Evolutionary conservation across 495 filamentous ascomycete genomes (phyloP), one percentile per base, ranked within the genome.

Genomic region (Penicillium tannophilum): DNA sequence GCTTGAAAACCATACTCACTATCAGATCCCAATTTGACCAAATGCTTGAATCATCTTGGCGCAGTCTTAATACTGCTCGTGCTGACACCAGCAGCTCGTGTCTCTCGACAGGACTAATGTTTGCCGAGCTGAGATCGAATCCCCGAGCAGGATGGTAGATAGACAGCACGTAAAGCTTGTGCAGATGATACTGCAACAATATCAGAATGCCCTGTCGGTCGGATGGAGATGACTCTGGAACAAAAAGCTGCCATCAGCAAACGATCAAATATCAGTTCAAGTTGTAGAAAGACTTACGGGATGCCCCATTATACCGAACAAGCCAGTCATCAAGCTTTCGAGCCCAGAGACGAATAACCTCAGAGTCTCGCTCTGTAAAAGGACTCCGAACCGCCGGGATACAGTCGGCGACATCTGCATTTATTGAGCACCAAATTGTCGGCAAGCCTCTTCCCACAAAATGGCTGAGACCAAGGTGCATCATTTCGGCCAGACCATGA

Each of bases 61-160:
- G 62, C 11, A 77, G 53, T 35, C 69, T 64, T 35, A 77, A 52
- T 6, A 75, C 71, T 8, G 73, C 67, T 20, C 73, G 60, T 9
- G 75, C 73, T 24, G 75, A 76, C 2, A 76, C 67, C 6, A 77
- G 59, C 12, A 77, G 48, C 41, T 76, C 73, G 45, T 75, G 69
- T 57, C 72, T 63, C 41, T 77, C 73, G 11, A 64, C 57, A 0
- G 71, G 60, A n/a, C 65, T 67, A 8, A 73, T 71, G 45, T 72
- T 70, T 36, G 72, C 68, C 0, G 73, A 63, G 17, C 75, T 72
- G 14, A 79, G 61, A 60, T 79, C 70, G 28, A 76, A 76, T 24
- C 76, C 76, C n/a, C 75, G 69, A 17, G 75, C 76, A 23, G 73
- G 76, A 46, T 77, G 72, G 30, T 79, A 77, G 16, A 79, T 79